These are phyloP conservation scores for Quercus ilex DNA, from an alignment of 306 rosid species.

Conservation along the genomic window DNA sequence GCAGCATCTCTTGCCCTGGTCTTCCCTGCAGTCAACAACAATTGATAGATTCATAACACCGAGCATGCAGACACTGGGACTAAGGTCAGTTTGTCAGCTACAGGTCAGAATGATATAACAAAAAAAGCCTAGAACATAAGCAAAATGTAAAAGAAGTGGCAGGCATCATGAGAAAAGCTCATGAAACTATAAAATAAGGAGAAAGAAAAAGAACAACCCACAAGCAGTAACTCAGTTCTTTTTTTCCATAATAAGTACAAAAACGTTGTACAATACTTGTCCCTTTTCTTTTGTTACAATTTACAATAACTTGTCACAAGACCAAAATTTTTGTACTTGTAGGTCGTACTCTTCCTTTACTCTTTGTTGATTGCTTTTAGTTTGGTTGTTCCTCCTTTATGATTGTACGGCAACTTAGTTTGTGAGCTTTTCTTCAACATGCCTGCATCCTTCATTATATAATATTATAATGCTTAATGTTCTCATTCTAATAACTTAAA, in stretches of 20 bases:
- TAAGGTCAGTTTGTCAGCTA: background rate
- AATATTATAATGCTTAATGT: too few relatives aligned
- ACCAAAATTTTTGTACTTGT: background rate
- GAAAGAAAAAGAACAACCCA: background rate
- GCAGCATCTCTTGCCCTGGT: constrained; percentile 99
- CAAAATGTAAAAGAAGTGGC: background rate
- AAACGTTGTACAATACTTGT: background rate
- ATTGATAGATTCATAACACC: background rate
- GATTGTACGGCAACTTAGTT: too few relatives aligned
- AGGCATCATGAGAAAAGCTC: background rate
- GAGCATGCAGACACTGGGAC: background rate
- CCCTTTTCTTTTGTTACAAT: background rate
- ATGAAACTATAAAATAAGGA: background rate
- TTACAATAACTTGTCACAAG: background rate
- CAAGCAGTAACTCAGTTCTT: background rate
- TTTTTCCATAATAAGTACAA: background rate
- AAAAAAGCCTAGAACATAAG: background rate
- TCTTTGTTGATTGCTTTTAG: background rate
- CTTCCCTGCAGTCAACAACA: constrained; percentile 37
- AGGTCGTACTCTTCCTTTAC: background rate
- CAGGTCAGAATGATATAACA: background rate
- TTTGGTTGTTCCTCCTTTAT: too few relatives aligned
- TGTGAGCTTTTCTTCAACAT: too few relatives aligned
- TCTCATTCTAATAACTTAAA: too few relatives aligned
- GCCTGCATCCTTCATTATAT: too few relatives aligned